Percentiles rank a stretch among this genome's conserved stretches.
phyloP scores from a whole-genome alignment of 1,284 basidiomycete species.

The Erythrobasidium hasegawianum region DNA sequence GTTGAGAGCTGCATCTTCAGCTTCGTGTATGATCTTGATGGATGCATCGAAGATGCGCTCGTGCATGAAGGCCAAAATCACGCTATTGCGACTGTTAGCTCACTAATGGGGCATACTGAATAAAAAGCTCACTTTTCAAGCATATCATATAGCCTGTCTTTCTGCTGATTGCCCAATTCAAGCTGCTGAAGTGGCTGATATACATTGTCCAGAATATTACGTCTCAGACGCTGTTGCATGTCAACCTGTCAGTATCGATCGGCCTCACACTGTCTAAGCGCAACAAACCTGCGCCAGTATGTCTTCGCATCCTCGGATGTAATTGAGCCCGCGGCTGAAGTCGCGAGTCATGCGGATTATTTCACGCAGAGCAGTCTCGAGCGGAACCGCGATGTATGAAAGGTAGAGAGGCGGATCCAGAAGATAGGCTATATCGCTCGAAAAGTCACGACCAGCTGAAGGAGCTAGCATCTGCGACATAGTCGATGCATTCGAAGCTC shows the following conservation, averaged over 20 bases:
- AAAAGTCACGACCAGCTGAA: constrained; percentile 7
- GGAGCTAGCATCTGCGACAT: not conserved
- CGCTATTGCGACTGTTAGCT: constrained; percentile 3
- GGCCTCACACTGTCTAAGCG: not conserved
- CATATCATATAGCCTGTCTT: constrained; percentile 17
- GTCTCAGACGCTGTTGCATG: not conserved
- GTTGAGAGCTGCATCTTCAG: constrained; percentile 15
- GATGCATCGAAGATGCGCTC: constrained; percentile 19
- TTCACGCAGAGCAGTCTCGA: constrained; percentile 16
- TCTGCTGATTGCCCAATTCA: not conserved
- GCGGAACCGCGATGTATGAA: constrained; percentile 12
- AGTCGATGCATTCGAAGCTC: constrained; percentile 4
- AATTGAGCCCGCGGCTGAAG: constrained; percentile 4
- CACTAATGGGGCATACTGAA: too few relatives aligned
- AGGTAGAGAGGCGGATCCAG: constrained; percentile 21
- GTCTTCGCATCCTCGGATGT: constrained; percentile 21
- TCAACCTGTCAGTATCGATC: not conserved
- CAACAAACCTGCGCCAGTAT: constrained; percentile 15
- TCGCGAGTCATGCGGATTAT: constrained; percentile 21
- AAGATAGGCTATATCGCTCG: constrained; percentile 28
- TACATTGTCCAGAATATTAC: not conserved
- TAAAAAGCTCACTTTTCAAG: constrained; percentile 37
- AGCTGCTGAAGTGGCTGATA: not conserved
- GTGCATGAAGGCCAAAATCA: constrained; percentile 33
- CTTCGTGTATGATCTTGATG: constrained; percentile 9